A percentile compares a stretch with the other conserved stretches of the same genome.
Conservation (phyloP, 169 alveolate species). For the Pseudocohnilembus persalinus region DNA sequence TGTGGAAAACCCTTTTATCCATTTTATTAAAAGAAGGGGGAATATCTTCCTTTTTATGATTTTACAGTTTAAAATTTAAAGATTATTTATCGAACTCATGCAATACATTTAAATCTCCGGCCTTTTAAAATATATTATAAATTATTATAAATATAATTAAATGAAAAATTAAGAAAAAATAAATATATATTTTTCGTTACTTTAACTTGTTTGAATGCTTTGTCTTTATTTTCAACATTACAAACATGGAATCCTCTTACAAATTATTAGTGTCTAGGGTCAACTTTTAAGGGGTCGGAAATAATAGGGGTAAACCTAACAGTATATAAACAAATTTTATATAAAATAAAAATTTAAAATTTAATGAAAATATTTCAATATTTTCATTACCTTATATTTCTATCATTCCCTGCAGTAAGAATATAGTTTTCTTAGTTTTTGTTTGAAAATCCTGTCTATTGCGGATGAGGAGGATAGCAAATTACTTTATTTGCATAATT, state of each 20-base stretch:
- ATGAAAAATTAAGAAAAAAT: too few species aligned
- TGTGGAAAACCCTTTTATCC: constrained; percentile 22
- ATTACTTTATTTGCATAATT: constrained; percentile 9
- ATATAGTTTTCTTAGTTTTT: constrained; percentile 7
- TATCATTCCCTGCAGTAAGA: constrained; percentile 20
- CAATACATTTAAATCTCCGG: background rate
- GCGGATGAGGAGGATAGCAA: background rate
- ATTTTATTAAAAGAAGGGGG: background rate
- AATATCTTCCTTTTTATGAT: constrained; percentile 6
- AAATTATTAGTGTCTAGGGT: too few species aligned
- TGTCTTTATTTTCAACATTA: constrained; percentile 8
- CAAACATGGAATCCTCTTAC: constrained; percentile 23
- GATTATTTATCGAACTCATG: constrained; percentile 14
- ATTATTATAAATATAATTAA: too few species aligned
- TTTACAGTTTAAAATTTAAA: background rate
- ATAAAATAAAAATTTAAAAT: too few species aligned
- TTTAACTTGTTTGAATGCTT: background rate
- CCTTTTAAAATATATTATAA: background rate
- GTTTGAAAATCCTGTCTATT: background rate
- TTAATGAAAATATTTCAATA: background rate
- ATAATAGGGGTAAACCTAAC: constrained; percentile 6
- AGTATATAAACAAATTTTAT: too few species aligned
- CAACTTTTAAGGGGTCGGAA: constrained; percentile 1
- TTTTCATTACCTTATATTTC: constrained; percentile 3
- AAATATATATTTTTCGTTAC: too few species aligned